Evolutionary conservation across 1,139 yeast genomes (phyloP).

Genomic region (Dujonia santamariae): DNA sequence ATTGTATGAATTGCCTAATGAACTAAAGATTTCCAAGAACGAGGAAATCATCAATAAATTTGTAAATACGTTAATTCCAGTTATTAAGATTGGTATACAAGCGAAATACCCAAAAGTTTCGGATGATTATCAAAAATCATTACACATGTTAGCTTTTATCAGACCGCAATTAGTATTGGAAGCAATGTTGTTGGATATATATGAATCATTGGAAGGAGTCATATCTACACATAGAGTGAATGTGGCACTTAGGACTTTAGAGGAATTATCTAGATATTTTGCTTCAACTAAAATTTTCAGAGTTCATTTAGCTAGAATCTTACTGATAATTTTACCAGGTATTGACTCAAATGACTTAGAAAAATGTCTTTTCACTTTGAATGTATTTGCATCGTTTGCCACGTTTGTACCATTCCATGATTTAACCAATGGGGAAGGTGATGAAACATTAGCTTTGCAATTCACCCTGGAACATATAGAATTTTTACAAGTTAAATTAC

Average conservation of each 20-base stretch:
- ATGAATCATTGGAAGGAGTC: conserved; percentile 78
- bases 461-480: conserved; percentile 66
- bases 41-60: conserved; percentile 44
- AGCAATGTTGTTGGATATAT: conserved; percentile 65
- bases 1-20: conserved; percentile 42
- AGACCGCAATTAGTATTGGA: conserved; percentile 65
- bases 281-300: conserved; percentile 64
- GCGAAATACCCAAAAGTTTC: conserved; percentile 63
- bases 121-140: conserved; percentile 56
- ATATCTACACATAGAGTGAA: conserved; percentile 80
- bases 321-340: conserved; percentile 72
- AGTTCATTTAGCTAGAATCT: conserved; percentile 73
- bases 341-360: conserved; percentile 85
- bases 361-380: conserved; percentile 68
- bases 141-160: conserved; percentile 64
- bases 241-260: conserved; percentile 68
- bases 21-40: conserved; percentile 36
- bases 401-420: conserved; percentile 71
- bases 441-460: conserved; percentile 62
- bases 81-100: conserved; percentile 73
- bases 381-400: conserved; percentile 69
- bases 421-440: conserved; percentile 42
- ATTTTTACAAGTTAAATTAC: conserved; percentile 39
- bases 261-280: conserved; percentile 66
- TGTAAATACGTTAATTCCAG: conserved; percentile 53